These are phyloP conservation scores for Nakazawaea populi DNA, from an alignment of 805 yeast genomes.

Conservation along the genomic window DNA sequence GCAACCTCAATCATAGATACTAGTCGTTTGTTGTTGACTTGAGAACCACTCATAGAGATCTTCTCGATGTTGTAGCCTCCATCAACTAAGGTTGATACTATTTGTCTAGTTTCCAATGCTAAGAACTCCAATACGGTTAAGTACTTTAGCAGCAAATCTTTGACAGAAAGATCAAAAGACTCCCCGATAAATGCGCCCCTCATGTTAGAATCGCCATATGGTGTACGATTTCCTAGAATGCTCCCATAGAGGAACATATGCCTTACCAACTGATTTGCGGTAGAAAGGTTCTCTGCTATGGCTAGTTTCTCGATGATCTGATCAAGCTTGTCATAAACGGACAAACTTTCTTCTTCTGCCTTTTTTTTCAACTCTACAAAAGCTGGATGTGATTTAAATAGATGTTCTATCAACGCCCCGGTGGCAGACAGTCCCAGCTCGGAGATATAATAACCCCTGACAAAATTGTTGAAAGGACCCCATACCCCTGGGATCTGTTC, in stretches of 20 bases:
- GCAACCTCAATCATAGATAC: conserved; percentile 25
- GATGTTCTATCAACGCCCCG: conserved; percentile 44
- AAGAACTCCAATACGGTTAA: conserved; percentile 43
- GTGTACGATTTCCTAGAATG: conserved; percentile 53
- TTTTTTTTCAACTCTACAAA: conserved; percentile 10
- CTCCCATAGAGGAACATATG: conserved; percentile 48
- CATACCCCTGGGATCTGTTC: conserved; percentile 39
- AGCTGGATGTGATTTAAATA: conserved; percentile 38
- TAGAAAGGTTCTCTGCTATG: neutral
- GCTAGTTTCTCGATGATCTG: neutral
- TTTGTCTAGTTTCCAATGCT: conserved; percentile 41
- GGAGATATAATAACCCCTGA: conserved; percentile 28
- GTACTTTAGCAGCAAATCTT: conserved; percentile 35
- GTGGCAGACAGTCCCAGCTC: conserved; percentile 58
- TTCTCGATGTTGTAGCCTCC: conserved; percentile 20
- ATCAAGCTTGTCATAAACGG: conserved; percentile 9
- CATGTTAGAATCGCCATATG: conserved; percentile 43
- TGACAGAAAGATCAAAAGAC: conserved; percentile 25
- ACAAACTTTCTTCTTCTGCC: conserved; percentile 5
- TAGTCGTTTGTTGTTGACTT: conserved; percentile 40
- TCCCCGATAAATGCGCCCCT: conserved; percentile 47
- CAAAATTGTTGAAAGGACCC: conserved; percentile 49
- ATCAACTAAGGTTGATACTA: conserved; percentile 25
- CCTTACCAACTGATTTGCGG: conserved; percentile 18
- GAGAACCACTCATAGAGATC: conserved; percentile 47